Percentiles rank a stretch among this genome's conserved stretches.
Conservation (phyloP, 2,329 filamentous ascomycete species). For the Aspergillus chevalieri region DNA sequence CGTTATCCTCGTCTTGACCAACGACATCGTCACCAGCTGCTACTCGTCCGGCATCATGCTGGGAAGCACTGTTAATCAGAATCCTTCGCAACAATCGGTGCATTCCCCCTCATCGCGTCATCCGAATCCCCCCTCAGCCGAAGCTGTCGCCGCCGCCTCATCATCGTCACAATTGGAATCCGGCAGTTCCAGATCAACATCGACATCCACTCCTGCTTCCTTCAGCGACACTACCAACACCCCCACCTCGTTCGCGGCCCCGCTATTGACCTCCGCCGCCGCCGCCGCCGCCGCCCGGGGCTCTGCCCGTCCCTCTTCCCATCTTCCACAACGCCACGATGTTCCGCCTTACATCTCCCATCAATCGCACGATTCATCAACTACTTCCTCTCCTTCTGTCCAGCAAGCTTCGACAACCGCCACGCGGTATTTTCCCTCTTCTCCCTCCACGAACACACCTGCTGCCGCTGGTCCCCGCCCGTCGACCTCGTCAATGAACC, state of each 20-base stretch:
- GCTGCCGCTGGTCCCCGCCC: slow-evolving; percentile 9
- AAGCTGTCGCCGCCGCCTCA: not conserved
- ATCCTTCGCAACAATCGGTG: slow-evolving; percentile 30
- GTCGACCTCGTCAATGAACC: not conserved
- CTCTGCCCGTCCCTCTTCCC: slow-evolving; percentile 27
- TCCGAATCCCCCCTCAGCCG: slow-evolving; percentile 11
- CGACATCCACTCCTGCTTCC: slow-evolving; percentile 6
- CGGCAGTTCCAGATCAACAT: slow-evolving; percentile 26
- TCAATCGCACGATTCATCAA: slow-evolving; percentile 20
- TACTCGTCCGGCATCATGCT: slow-evolving; percentile 64
- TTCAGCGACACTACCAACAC: slow-evolving; percentile 16
- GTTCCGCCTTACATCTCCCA: slow-evolving; percentile 30
- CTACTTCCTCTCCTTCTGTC: slow-evolving; percentile 18
- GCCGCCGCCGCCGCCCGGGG: slow-evolving; percentile 15
- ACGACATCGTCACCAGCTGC: slow-evolving; percentile 37
- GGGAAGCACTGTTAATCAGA: slow-evolving; percentile 34
- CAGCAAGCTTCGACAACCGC: slow-evolving; percentile 15
- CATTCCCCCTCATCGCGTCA: slow-evolving; percentile 24
- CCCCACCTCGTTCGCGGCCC: slow-evolving; percentile 33
- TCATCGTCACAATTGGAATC: slow-evolving; percentile 16
- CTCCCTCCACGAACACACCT: slow-evolving; percentile 24
- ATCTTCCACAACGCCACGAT: slow-evolving; percentile 21
- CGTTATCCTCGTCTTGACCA: too few species aligned
- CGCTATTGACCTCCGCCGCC: slow-evolving; percentile 25
- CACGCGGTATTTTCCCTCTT: not conserved